Base-by-base conservation (phyloP, 1,284 basidiomycete genomes). In the Puccinia sorghi region DNA sequence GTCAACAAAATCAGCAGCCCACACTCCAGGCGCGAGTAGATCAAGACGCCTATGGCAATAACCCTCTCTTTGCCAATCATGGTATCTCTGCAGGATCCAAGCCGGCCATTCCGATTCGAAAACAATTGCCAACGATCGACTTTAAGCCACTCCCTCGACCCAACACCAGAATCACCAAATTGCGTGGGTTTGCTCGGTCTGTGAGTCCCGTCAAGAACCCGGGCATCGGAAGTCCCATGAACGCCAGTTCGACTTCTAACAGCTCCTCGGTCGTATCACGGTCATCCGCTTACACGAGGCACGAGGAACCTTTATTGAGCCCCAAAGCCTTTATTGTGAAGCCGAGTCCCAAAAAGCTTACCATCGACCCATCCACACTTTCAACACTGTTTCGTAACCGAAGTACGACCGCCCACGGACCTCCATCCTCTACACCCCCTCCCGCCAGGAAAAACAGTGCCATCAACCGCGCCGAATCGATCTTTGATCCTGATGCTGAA, bases 41-140 rank as follows among this genome's bases (percentile, higher is more conserved):
- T 66, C 90, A 94, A 83, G 88, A 88, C 82, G 94, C 96, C 0
- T 94, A 98, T 84, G 92, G 92, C 57, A 88, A 90, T 79, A 94
- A 93, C 83, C 86, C 86, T 20, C 84, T 89, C 56, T 88, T 89
- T 81, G 83, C 79, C 12, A 78, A 78, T 37, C 64, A 71, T 48
- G 78, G 73, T 7, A 73, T 67, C 13, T 76, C 63, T 12, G 15
- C 71, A 9, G 72, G 74, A 13, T 74, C 72, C 11, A 72, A 74
- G 48, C 79, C 72, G 32, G 72, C 79, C 52, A 66, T 79, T 43
- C 76, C 76, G 27, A 79, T 79, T 43, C 71, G 67, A 54, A 79
- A 79, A 43, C 67, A 71, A 50, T 50, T 72, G 32, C 76, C 67
- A 20, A 72, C 59, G 13, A 79, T 79, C 43, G 76, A 79, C 52